A percentile compares a stretch with the other conserved stretches of the same genome.
phyloP scores from a whole-genome alignment of 208 protist genomes.

The Herpetomonas samuelpessoai region DNA sequence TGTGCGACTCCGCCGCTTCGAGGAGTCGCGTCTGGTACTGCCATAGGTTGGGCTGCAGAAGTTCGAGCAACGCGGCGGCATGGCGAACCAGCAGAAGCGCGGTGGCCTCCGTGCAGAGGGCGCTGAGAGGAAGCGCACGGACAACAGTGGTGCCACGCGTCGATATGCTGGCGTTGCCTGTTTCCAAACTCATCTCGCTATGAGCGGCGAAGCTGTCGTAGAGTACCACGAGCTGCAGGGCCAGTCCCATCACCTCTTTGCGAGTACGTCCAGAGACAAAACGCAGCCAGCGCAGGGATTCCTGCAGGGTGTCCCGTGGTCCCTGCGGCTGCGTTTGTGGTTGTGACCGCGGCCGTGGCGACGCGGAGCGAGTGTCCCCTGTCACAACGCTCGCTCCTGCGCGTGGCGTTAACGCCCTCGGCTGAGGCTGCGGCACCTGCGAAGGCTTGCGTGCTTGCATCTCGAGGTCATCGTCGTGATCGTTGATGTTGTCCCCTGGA shows the following conservation, averaged over 20 bases:
- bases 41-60: conserved; percentile 26
- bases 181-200: conserved; percentile 62
- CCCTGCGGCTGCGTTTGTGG: background rate
- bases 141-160: conserved; percentile 28
- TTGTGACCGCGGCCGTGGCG: background rate
- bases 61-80: conserved; percentile 31
- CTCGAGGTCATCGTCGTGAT: background rate
- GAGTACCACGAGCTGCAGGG: conserved; percentile 57
- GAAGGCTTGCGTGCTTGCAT: background rate
- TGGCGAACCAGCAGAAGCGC: conserved; percentile 27
- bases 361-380: background rate
- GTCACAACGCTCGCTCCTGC: too few relatives aligned
- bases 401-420: conserved; percentile 1
- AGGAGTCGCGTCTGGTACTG: conserved; percentile 15
- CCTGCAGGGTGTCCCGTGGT: background rate
- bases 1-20: conserved; percentile 11
- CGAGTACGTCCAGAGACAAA: conserved; percentile 38
- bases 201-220: conserved; percentile 78
- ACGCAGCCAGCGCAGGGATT: conserved; percentile 35
- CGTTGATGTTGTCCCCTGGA: background rate
- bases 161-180: conserved; percentile 28
- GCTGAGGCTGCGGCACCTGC: conserved; percentile 1
- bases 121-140: conserved; percentile 30
- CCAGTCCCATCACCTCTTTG: conserved; percentile 36
- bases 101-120: conserved; percentile 38